Percentiles rank a stretch among this genome's conserved stretches.
Conservation (phyloP, 2,329 filamentous ascomycete species). For the Pestalotiopsis sp. region DNA sequence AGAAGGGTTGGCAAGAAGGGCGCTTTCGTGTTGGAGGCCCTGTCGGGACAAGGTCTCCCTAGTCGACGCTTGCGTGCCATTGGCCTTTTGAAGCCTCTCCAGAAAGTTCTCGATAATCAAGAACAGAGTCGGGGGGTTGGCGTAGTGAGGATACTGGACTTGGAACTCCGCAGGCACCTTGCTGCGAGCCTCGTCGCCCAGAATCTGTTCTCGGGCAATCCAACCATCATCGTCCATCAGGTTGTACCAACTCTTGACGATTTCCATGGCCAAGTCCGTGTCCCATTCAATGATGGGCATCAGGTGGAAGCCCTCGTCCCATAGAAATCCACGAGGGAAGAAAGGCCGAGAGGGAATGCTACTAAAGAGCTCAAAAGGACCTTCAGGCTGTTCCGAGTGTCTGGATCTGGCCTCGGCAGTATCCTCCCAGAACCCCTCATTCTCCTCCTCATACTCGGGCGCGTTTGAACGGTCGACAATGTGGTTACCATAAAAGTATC, state of each 20-base stretch:
- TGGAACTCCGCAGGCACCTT: slow-evolving; percentile 95
- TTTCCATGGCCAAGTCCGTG: slow-evolving; percentile 81
- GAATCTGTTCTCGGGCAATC: slow-evolving; percentile 95
- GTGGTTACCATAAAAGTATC: slow-evolving; percentile 90
- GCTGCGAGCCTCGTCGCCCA: slow-evolving; percentile 87
- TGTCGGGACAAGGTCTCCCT: slow-evolving; percentile 45
- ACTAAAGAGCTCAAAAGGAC: slow-evolving; percentile 86
- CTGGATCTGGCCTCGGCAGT: slow-evolving; percentile 76
- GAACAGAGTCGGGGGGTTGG: slow-evolving; percentile 94
- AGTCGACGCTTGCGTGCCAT: slow-evolving; percentile 45
- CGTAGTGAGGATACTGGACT: slow-evolving; percentile 94
- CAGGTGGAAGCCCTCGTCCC: slow-evolving; percentile 97
- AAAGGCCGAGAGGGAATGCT: slow-evolving; percentile 91
- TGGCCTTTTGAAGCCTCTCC: slow-evolving; percentile 67
- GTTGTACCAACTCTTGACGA: slow-evolving; percentile 93
- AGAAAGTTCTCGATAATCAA: slow-evolving; percentile 84
- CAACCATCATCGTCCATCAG: slow-evolving; percentile 96
- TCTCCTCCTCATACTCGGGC: slow-evolving; percentile 92
- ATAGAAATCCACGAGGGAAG: slow-evolving; percentile 94
- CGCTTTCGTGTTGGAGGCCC: slow-evolving; percentile 54
- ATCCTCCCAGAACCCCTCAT: slow-evolving; percentile 94
- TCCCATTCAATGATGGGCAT: slow-evolving; percentile 94
- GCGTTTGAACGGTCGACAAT: slow-evolving; percentile 89
- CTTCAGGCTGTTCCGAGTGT: slow-evolving; percentile 70
- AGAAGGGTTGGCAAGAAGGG: slow-evolving; percentile 68